These are phyloP conservation scores for Agrocybe chaxingu DNA, from an alignment of 768 basidiomycete genomes.

Conservation along the genomic window DNA sequence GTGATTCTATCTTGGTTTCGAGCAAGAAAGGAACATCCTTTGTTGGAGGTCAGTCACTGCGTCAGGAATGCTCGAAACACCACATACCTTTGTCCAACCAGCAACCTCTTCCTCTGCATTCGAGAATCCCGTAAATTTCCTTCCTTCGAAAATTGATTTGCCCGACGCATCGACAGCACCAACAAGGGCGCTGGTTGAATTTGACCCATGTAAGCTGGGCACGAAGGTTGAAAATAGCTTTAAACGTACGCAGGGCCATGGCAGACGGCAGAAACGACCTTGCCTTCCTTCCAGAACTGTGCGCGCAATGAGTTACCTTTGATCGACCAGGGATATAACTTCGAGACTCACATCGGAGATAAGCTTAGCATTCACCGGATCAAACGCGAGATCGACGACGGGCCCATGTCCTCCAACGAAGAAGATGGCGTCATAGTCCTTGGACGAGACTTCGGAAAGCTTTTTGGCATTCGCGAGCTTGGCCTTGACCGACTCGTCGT, in stretches of 20 bases:
- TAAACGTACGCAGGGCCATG: slow-evolving; percentile 68
- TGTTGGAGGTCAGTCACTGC: background rate
- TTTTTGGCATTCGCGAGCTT: slow-evolving; percentile 58
- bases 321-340: background rate
- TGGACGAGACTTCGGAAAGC: slow-evolving; percentile 52
- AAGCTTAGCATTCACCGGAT: slow-evolving; percentile 55
- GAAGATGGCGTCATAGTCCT: slow-evolving; percentile 72
- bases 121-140: slow-evolving; percentile 62
- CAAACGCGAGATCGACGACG: slow-evolving; percentile 63
- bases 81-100: slow-evolving; percentile 40
- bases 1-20: slow-evolving; percentile 57
- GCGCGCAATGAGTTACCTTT: background rate
- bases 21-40: slow-evolving; percentile 69
- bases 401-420: slow-evolving; percentile 82
- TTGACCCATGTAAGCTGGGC: background rate
- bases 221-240: background rate
- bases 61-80: background rate
- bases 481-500: slow-evolving; percentile 47
- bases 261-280: slow-evolving; percentile 71
- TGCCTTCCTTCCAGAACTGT: slow-evolving; percentile 67
- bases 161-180: slow-evolving; percentile 50
- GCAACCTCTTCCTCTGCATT: slow-evolving; percentile 61
- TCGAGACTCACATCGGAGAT: slow-evolving; percentile 44
- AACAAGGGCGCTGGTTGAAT: slow-evolving; percentile 48
- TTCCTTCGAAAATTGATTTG: slow-evolving; percentile 64